phyloP scores from a whole-genome alignment of 1,284 basidiomycete genomes.

The Chondrostereum purpureum region DNA sequence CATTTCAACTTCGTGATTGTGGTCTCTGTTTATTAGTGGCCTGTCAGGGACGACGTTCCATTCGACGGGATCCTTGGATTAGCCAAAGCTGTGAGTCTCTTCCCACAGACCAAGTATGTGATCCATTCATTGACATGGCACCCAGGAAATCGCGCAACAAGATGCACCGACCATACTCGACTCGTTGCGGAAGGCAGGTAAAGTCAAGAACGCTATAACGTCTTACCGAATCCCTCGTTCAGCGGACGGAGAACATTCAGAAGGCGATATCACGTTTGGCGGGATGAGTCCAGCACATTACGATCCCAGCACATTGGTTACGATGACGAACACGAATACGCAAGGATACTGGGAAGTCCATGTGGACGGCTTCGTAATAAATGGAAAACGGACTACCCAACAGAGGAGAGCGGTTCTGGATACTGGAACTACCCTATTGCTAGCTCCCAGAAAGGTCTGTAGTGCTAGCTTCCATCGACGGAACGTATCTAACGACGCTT shows the following conservation, averaged over 20 bases:
- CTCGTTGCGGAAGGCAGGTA: conserved; percentile 47
- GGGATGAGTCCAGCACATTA: conserved; percentile 62
- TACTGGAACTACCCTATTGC: conserved; percentile 63
- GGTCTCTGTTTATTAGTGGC: conserved; percentile 7
- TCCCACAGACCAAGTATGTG: neutral
- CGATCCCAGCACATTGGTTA: conserved; percentile 42
- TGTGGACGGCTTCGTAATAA: conserved; percentile 47
- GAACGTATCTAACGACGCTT: conserved; percentile 36
- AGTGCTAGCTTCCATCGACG: neutral
- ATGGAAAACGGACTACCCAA: conserved; percentile 37
- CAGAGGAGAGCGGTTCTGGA: conserved; percentile 63
- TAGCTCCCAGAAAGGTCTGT: conserved; percentile 35
- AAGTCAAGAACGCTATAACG: conserved; percentile 58
- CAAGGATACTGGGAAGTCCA: conserved; percentile 68
- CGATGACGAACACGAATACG: conserved; percentile 46
- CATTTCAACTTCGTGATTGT: neutral
- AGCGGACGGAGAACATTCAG: conserved; percentile 57
- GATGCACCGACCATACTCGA: conserved; percentile 61
- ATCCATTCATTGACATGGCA: neutral
- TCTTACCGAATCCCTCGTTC: conserved; percentile 74
- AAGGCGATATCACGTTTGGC: conserved; percentile 18
- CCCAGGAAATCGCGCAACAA: conserved; percentile 54
- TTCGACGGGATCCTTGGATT: conserved; percentile 79
- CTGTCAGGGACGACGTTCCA: conserved; percentile 41
- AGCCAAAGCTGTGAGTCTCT: conserved; percentile 40